A percentile compares a stretch with the other conserved stretches of the same genome.
Evolutionary conservation across 306 rosid species (phyloP).

Genomic region (Betula pendula): DNA sequence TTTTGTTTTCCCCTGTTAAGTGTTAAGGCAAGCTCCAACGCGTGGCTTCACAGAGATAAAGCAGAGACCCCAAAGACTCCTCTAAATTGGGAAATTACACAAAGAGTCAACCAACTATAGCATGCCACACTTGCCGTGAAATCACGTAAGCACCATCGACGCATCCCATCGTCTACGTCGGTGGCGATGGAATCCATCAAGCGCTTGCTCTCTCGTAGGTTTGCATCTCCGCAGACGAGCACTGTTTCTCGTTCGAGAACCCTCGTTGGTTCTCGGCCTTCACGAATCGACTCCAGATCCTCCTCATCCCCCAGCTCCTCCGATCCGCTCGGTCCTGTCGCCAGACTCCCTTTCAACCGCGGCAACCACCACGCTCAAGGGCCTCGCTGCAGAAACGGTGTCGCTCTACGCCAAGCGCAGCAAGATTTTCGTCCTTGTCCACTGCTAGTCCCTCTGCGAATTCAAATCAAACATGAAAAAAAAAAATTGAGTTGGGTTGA

Average conservation of each 20-base stretch:
- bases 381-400: conserved; percentile 31
- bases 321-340: conserved; percentile 16
- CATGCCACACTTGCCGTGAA: neutral
- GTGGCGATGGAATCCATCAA: conserved; percentile 32
- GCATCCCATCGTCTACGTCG: conserved; percentile 8
- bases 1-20: too few relatives aligned
- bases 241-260: conserved; percentile 31
- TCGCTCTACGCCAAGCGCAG: neutral
- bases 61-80: too few relatives aligned
- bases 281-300: conserved; percentile 38
- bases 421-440: too few relatives aligned
- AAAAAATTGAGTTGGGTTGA: too few relatives aligned
- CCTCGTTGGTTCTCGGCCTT: conserved; percentile 39
- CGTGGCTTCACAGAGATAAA: too few relatives aligned
- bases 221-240: conserved; percentile 6
- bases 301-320: conserved; percentile 31
- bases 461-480: too few relatives aligned
- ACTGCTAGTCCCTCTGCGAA: too few relatives aligned
- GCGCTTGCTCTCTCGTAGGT: conserved; percentile 30
- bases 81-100: too few relatives aligned
- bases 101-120: neutral
- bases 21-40: too few relatives aligned
- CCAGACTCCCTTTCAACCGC: conserved; percentile 26
- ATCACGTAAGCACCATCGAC: conserved; percentile 29
- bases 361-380: conserved; percentile 39